Conservation (phyloP, 129 eudicot genomes). For the Silybum marianum region DNA sequence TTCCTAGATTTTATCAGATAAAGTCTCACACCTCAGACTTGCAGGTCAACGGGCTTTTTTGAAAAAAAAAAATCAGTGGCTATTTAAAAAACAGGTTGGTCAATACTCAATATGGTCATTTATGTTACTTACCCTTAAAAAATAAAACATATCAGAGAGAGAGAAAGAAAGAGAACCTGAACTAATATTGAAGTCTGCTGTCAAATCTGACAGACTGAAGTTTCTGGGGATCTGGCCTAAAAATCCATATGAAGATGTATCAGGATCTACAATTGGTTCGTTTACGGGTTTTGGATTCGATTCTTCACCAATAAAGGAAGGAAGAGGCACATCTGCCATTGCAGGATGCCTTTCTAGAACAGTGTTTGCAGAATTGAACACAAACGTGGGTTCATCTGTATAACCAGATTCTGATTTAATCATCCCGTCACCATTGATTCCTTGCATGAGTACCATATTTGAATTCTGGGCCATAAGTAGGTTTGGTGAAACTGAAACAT, state of each 20-base stretch:
- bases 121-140: too few species aligned
- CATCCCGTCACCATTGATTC: constrained; percentile 47
- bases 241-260: constrained; percentile 55
- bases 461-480: constrained; percentile 58
- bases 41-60: too few species aligned
- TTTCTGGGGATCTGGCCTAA: constrained; percentile 80
- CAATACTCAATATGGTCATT: too few species aligned
- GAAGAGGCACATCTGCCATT: constrained; percentile 47
- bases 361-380: constrained; percentile 46
- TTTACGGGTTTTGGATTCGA: constrained; percentile 48
- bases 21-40: too few species aligned
- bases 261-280: constrained; percentile 43
- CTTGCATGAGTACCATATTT: constrained; percentile 61
- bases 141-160: constrained; percentile 9
- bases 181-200: constrained; percentile 63
- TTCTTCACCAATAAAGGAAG: constrained; percentile 57
- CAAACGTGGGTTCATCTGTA: constrained; percentile 37
- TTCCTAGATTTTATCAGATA: too few species aligned
- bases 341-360: constrained; percentile 43
- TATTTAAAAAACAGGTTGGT: too few species aligned
- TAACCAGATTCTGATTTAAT: constrained; percentile 62
- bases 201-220: constrained; percentile 80
- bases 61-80: too few species aligned
- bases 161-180: constrained; percentile 53
- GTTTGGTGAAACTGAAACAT: constrained; percentile 42